A percentile compares a stretch with the other conserved stretches of the same genome.
These are phyloP conservation scores for Suaeda aralocaspica DNA, from an alignment of 148 eudicot species.

Conservation along the genomic window DNA sequence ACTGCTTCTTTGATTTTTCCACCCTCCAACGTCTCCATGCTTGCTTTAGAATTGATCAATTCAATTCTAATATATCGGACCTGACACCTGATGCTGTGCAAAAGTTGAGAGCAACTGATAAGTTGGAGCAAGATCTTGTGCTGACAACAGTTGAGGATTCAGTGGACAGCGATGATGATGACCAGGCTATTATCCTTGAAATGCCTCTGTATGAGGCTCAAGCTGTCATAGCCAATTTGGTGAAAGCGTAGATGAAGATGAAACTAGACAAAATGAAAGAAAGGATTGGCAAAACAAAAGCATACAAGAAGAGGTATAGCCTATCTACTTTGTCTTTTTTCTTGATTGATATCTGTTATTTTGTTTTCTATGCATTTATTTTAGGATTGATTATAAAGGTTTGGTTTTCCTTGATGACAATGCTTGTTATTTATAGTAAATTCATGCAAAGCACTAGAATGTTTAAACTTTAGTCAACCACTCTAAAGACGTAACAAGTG, in stretches of 20 bases:
- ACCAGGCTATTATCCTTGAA: constrained; percentile 91
- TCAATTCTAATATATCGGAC: constrained; percentile 66
- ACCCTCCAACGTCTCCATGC: constrained; percentile 87
- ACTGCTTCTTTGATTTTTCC: constrained; percentile 84
- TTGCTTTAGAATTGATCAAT: constrained; percentile 97
- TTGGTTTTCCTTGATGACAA: not conserved
- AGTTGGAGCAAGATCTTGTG: constrained; percentile 93
- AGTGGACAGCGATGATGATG: constrained; percentile 97
- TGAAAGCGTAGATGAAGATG: constrained; percentile 80
- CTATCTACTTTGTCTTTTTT: constrained; percentile 8
- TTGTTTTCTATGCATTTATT: not conserved
- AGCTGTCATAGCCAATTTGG: constrained; percentile 76
- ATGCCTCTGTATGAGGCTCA: constrained; percentile 99
- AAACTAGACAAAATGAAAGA: constrained; percentile 75
- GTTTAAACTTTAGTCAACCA: too few species aligned
- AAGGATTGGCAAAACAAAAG: constrained; percentile 64
- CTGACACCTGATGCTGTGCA: constrained; percentile 94
- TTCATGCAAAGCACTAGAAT: too few species aligned
- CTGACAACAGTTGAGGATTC: constrained; percentile 97
- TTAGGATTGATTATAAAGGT: not conserved
- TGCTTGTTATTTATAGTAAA: too few species aligned
- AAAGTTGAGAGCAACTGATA: constrained; percentile 85
- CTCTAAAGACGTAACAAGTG: too few species aligned
- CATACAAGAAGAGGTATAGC: constrained; percentile 85
- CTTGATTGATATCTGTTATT: too few species aligned